phyloP scores from a whole-genome alignment of 257 asterid species.

The Nemophila menziesii region DNA sequence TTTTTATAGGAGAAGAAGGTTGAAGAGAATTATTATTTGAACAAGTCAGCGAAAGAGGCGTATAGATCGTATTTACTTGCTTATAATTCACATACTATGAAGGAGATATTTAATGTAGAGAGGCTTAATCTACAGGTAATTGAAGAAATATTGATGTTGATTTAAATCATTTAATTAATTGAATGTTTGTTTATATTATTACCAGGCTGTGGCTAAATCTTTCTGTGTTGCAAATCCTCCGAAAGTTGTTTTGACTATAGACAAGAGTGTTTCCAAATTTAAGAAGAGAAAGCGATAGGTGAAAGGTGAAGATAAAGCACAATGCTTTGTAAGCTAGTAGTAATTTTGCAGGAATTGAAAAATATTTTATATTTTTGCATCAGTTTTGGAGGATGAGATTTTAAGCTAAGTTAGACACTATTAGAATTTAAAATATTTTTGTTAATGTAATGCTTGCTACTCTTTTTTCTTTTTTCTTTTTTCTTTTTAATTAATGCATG shows the following conservation, averaged over 20 bases:
- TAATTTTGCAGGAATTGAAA: neutral
- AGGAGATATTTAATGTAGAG: slow-evolving; percentile 82
- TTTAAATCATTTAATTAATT: too few species aligned
- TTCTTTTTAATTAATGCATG: too few species aligned
- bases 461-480: too few species aligned
- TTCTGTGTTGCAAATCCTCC: slow-evolving; percentile 81
- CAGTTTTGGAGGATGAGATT: neutral
- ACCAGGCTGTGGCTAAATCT: slow-evolving; percentile 92
- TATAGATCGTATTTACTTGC: slow-evolving; percentile 79
- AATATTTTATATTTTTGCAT: neutral
- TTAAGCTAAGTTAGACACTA: neutral
- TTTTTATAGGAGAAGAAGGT: slow-evolving; percentile 61
- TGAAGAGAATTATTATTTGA: slow-evolving; percentile 53
- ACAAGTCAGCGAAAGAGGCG: slow-evolving; percentile 90
- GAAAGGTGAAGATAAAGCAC: slow-evolving; percentile 30
- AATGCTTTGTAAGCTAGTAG: slow-evolving; percentile 58
- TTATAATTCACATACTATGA: slow-evolving; percentile 87
- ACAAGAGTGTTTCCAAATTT: slow-evolving; percentile 70
- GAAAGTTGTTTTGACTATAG: slow-evolving; percentile 57
- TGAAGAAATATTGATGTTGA: too few species aligned
- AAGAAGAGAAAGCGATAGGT: slow-evolving; percentile 38
- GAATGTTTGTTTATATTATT: neutral
- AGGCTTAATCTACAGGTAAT: slow-evolving; percentile 77
- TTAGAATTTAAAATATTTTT: too few species aligned
- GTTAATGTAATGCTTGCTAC: too few species aligned